Percentiles rank a stretch among this genome's conserved stretches.
Evolutionary conservation across 179 eudicot species (phyloP).

Genomic region (Camellia oleifera): DNA sequence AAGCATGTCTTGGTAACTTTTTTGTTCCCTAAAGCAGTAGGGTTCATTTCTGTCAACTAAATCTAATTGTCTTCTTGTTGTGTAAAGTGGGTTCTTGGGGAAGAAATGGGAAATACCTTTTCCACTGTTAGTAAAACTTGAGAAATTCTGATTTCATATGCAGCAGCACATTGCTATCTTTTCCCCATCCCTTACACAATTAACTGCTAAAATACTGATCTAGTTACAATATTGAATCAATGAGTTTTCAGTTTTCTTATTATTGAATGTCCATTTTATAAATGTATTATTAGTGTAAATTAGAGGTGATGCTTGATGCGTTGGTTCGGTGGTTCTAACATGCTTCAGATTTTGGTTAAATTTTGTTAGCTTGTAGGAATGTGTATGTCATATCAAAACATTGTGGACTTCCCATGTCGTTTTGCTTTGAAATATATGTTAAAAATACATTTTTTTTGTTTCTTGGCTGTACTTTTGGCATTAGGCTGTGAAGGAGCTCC

Average conservation of each 20-base stretch:
- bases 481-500: slow-evolving; percentile 90
- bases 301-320: too few relatives aligned
- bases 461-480: neutral
- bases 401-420: neutral
- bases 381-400: neutral
- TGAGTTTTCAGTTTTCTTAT: neutral
- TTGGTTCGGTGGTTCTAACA: too few relatives aligned
- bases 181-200: neutral
- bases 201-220: neutral
- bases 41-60: too few relatives aligned
- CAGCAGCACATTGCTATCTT: neutral
- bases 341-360: neutral
- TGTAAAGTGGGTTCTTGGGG: neutral
- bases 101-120: neutral
- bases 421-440: neutral
- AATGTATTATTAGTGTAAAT: neutral
- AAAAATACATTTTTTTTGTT: neutral
- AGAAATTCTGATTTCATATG: neutral
- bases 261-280: neutral
- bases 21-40: too few relatives aligned
- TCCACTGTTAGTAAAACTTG: neutral
- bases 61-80: too few relatives aligned
- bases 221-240: neutral
- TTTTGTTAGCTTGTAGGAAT: neutral
- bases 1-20: too few relatives aligned